Percentiles rank a stretch among this genome's conserved stretches.
Conservation (phyloP, 805 yeast species). For the Vanderwaltozyma verrucispora region DNA sequence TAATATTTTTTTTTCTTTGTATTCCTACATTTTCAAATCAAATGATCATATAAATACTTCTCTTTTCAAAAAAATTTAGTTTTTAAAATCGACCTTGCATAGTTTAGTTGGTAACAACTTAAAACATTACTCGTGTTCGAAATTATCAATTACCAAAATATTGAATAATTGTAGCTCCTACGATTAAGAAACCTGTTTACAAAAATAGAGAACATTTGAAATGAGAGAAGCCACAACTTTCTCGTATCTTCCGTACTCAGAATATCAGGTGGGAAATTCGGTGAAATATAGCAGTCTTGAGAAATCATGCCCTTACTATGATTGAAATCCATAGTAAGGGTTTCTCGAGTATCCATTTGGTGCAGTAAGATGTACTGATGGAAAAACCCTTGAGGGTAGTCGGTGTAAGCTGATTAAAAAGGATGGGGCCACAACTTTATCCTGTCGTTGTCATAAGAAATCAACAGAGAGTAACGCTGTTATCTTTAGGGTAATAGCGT, state of each 20-base stretch:
- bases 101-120: background rate
- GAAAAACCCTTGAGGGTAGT: slow-evolving; percentile 14
- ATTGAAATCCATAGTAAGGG: too few species aligned
- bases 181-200: slow-evolving; percentile 24
- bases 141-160: background rate
- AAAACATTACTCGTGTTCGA: slow-evolving; percentile 9
- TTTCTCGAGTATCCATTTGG: too few species aligned
- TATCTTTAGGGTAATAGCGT: too few species aligned
- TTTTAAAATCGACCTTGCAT: background rate
- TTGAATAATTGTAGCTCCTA: slow-evolving; percentile 17
- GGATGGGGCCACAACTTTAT: too few species aligned
- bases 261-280: slow-evolving; percentile 31
- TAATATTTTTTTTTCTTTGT: too few species aligned
- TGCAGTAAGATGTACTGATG: too few species aligned
- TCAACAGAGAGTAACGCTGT: slow-evolving; percentile 8
- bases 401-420: slow-evolving; percentile 1
- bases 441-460: slow-evolving; percentile 25
- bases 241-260: background rate
- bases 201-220: slow-evolving; percentile 4
- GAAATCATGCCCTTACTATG: too few species aligned
- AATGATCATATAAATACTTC: background rate
- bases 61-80: too few species aligned
- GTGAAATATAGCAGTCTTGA: slow-evolving; percentile 27
- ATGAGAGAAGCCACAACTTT: background rate
- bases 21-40: too few species aligned